Conservation (phyloP, 2,329 filamentous ascomycete genomes). For the Hypoxylon sp. region DNA sequence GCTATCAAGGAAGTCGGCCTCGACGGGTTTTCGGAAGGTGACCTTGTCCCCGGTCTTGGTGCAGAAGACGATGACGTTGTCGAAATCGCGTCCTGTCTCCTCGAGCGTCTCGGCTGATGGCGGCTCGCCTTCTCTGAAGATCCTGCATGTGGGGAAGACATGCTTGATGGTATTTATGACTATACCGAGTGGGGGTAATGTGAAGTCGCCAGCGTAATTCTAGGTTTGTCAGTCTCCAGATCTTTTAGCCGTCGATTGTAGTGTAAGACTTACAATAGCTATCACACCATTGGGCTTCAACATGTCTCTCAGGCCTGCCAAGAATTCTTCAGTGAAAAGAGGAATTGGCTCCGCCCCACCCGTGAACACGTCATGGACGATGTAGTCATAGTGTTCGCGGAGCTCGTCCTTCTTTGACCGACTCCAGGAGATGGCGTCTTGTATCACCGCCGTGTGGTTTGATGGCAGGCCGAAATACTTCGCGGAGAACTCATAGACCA, state of each 20-base stretch:
- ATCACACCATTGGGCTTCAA: conserved; percentile 84
- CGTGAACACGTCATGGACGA: conserved; percentile 97
- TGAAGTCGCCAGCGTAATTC: conserved; percentile 95
- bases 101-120: conserved; percentile 62
- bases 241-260: background rate
- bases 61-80: conserved; percentile 98
- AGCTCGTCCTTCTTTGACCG: conserved; percentile 58
- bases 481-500: conserved; percentile 84
- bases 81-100: conserved; percentile 75
- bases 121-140: conserved; percentile 83
- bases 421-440: conserved; percentile 82
- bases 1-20: conserved; percentile 79
- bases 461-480: conserved; percentile 84
- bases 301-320: conserved; percentile 76
- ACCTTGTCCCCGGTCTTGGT: conserved; percentile 67
- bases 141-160: conserved; percentile 89
- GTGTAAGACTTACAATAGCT: conserved; percentile 75
- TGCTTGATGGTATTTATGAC: conserved; percentile 84
- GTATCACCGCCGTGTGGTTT: conserved; percentile 83
- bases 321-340: conserved; percentile 89
- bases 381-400: conserved; percentile 80
- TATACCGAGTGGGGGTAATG: conserved; percentile 79
- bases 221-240: conserved; percentile 52
- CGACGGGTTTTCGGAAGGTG: conserved; percentile 73
- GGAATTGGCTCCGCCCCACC: conserved; percentile 91